phyloP scores from a whole-genome alignment of 2,329 filamentous ascomycete genomes.

The Zymoseptoria tritici region DNA sequence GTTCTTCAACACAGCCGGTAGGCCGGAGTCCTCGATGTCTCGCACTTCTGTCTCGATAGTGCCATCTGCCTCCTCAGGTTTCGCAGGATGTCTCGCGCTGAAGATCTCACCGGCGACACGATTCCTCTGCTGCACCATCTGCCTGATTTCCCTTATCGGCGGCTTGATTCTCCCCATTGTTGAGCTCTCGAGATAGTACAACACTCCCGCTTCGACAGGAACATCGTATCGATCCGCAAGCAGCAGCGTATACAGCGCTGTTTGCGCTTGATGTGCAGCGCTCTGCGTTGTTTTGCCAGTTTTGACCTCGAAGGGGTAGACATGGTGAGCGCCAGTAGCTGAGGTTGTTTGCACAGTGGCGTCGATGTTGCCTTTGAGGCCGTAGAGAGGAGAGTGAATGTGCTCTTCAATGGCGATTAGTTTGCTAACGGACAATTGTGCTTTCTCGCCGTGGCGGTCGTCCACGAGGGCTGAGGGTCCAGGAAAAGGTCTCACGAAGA shows the following conservation, averaged over 20 bases:
- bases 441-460: constrained; percentile 67
- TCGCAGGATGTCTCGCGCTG: constrained; percentile 19
- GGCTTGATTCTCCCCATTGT: constrained; percentile 79
- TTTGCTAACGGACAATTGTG: constrained; percentile 81
- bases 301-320: constrained; percentile 91
- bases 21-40: constrained; percentile 45
- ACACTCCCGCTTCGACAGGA: constrained; percentile 77
- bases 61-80: too few species aligned
- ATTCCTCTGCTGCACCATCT: constrained; percentile 96
- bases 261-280: constrained; percentile 82
- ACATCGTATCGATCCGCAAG: constrained; percentile 93
- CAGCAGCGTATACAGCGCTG: constrained; percentile 84
- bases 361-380: constrained; percentile 94
- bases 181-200: constrained; percentile 92
- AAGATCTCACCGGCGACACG: constrained; percentile 78
- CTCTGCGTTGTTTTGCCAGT: constrained; percentile 76
- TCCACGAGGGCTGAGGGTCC: constrained; percentile 67
- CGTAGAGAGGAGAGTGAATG: constrained; percentile 96
- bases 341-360: constrained; percentile 80
- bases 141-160: constrained; percentile 77
- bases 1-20: constrained; percentile 80
- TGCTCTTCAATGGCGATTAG: constrained; percentile 95
- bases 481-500: constrained; percentile 68
- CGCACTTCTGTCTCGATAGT: too few species aligned
- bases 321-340: constrained; percentile 44